phyloP scores from a whole-genome alignment of 208 protist species.

The Blastocrithidia nonstop region DNA sequence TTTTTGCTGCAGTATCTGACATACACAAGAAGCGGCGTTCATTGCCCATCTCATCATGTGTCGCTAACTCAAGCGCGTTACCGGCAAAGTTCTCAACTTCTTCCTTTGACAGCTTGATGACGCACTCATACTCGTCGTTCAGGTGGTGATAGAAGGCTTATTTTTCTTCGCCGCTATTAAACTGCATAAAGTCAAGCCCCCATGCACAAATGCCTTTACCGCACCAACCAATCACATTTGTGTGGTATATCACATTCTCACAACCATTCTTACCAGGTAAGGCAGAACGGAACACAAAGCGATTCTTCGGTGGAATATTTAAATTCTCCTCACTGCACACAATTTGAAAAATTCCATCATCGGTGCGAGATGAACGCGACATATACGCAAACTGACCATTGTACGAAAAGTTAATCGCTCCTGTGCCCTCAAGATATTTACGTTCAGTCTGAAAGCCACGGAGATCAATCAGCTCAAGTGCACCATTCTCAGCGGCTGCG shows the following conservation, averaged over 20 bases:
- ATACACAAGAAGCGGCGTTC: conserved; percentile 64
- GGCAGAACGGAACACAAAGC: conserved; percentile 42
- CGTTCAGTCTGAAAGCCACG: conserved; percentile 32
- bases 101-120: conserved; percentile 34
- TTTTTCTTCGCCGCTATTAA: conserved; percentile 28
- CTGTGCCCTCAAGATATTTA: conserved; percentile 45
- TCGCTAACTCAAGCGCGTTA: conserved; percentile 48
- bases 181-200: conserved; percentile 35
- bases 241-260: conserved; percentile 38
- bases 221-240: conserved; percentile 68
- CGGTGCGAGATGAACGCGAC: conserved; percentile 50
- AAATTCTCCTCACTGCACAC: conserved; percentile 49
- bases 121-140: conserved; percentile 28
- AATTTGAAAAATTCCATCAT: conserved; percentile 41
- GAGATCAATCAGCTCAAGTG: conserved; percentile 55
- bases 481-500: conserved; percentile 11
- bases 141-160: conserved; percentile 45
- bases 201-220: conserved; percentile 68
- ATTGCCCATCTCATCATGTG: conserved; percentile 8
- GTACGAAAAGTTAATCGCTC: conserved; percentile 43
- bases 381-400: conserved; percentile 68
- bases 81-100: conserved; percentile 54
- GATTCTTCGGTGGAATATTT: conserved; percentile 60
- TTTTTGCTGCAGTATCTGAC: conserved; percentile 31
- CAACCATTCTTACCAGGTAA: conserved; percentile 13